Percentiles rank a stretch among this genome's conserved stretches.
These are phyloP conservation scores for Porpolomopsis calyptriformis DNA, from an alignment of 768 basidiomycete species.

Conservation along the genomic window DNA sequence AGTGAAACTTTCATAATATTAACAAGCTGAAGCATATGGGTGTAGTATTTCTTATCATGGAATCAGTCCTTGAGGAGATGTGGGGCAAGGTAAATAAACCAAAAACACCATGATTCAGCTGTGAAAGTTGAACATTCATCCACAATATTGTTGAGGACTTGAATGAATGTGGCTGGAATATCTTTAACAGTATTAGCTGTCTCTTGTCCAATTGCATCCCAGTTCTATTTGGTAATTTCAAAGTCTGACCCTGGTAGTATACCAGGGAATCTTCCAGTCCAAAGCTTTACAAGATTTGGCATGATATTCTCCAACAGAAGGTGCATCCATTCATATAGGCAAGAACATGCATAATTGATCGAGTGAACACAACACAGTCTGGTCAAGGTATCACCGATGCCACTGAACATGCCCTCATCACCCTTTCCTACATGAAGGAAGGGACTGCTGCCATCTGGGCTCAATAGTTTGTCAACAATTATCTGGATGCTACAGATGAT, in stretches of 20 bases:
- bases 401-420: no score
- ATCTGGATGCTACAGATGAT: no score
- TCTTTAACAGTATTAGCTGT: constrained; percentile 15
- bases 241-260: constrained; percentile 24
- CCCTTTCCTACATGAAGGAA: no score
- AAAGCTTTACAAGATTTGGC: constrained; percentile 26
- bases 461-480: no score
- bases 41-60: constrained; percentile 22
- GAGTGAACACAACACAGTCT: constrained; percentile 20
- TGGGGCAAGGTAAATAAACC: constrained; percentile 28
- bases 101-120: constrained; percentile 30
- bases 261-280: constrained; percentile 31
- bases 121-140: constrained; percentile 19
- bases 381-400: constrained; percentile 21
- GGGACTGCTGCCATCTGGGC: no score
- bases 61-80: constrained; percentile 26
- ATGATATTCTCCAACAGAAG: constrained; percentile 32
- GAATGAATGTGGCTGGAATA: constrained; percentile 25
- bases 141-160: constrained; percentile 17
- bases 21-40: constrained; percentile 22
- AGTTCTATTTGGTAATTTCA: constrained; percentile 15
- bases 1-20: constrained; percentile 20
- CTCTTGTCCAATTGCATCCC: constrained; percentile 27
- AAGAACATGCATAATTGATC: constrained; percentile 20
- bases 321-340: constrained; percentile 39